These are phyloP conservation scores for Alternaria atra DNA, from an alignment of 2,329 filamentous ascomycete species.

Conservation along the genomic window DNA sequence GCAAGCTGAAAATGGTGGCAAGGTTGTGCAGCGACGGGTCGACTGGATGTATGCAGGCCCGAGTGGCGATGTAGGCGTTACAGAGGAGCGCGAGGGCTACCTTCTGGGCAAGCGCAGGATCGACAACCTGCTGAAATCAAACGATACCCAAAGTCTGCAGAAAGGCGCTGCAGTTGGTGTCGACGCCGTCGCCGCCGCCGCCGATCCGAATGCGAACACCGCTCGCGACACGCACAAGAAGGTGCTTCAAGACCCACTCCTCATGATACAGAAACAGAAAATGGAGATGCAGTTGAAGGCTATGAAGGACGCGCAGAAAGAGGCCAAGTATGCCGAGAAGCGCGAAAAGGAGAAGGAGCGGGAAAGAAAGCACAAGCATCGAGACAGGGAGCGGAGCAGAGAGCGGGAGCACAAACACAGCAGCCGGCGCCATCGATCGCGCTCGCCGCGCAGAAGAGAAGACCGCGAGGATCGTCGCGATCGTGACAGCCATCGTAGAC, in stretches of 20 bases:
- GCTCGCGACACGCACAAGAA: constrained; percentile 84
- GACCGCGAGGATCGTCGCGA: constrained; percentile 28
- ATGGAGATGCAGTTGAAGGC: constrained; percentile 67
- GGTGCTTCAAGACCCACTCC: constrained; percentile 86
- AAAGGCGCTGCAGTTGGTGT: constrained; percentile 63
- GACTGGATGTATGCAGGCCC: constrained; percentile 99
- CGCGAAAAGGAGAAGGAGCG: constrained; percentile 48
- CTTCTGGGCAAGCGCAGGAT: constrained; percentile 91
- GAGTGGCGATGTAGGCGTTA: constrained; percentile 70
- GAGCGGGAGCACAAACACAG: constrained; percentile 31
- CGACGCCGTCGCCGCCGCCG: constrained; percentile 65
- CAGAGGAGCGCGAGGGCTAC: constrained; percentile 92
- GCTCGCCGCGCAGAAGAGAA: constrained; percentile 46
- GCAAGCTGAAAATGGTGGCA: constrained; percentile 81
- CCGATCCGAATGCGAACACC: constrained; percentile 68
- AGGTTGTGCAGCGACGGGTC: constrained; percentile 80
- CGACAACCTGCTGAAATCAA: constrained; percentile 79
- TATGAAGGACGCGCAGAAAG: constrained; percentile 62
- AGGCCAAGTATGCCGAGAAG: constrained; percentile 49
- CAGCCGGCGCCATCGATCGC: constrained; percentile 46
- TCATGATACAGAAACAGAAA: constrained; percentile 93
- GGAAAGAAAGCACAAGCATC: constrained; percentile 60
- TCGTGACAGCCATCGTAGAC: constrained; percentile 29
- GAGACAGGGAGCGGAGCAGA: constrained; percentile 40
- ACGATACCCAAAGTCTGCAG: constrained; percentile 76